These are phyloP conservation scores for Pseudogymnoascus sp. DNA, from an alignment of 2,329 filamentous ascomycete species.

Conservation along the genomic window DNA sequence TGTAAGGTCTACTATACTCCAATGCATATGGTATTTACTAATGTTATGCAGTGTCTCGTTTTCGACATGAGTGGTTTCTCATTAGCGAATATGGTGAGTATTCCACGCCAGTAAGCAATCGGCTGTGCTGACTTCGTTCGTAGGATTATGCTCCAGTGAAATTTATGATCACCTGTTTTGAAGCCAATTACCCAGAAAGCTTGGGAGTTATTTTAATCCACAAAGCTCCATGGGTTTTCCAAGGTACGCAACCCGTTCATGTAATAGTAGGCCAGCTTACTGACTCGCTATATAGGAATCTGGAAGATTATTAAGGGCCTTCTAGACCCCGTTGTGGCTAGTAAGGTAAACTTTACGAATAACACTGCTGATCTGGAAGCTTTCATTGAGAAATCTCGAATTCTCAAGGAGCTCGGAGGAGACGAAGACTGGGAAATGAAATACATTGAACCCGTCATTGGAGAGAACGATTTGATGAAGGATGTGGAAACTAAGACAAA, in stretches of 20 bases:
- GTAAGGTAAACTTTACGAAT: conserved; percentile 90
- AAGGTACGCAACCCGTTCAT: conserved; percentile 45
- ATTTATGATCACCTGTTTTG: conserved; percentile 99
- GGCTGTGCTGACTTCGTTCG: conserved; percentile 14
- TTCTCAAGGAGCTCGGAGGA: conserved; percentile 78
- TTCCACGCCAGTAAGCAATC: background rate
- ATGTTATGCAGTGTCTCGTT: conserved; percentile 61
- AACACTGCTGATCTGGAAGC: conserved; percentile 67
- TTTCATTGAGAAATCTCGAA: conserved; percentile 62
- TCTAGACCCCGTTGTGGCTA: conserved; percentile 92
- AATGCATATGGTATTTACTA: background rate
- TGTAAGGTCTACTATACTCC: conserved; percentile 46
- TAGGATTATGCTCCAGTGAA: conserved; percentile 92
- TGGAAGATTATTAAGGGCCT: conserved; percentile 94
- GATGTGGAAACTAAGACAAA: conserved; percentile 53
- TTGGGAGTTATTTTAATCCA: conserved; percentile 86
- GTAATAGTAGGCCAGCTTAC: background rate
- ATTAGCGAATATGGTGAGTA: conserved; percentile 79
- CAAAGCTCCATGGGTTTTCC: conserved; percentile 95
- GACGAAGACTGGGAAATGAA: conserved; percentile 76
- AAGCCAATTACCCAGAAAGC: conserved; percentile 95
- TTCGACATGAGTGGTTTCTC: conserved; percentile 96
- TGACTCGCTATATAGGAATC: conserved; percentile 49
- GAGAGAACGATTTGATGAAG: conserved; percentile 71
- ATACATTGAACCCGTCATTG: conserved; percentile 66